Conservation (phyloP, 371 early-diverging fungal species). For the Mucor mucedo region DNA sequence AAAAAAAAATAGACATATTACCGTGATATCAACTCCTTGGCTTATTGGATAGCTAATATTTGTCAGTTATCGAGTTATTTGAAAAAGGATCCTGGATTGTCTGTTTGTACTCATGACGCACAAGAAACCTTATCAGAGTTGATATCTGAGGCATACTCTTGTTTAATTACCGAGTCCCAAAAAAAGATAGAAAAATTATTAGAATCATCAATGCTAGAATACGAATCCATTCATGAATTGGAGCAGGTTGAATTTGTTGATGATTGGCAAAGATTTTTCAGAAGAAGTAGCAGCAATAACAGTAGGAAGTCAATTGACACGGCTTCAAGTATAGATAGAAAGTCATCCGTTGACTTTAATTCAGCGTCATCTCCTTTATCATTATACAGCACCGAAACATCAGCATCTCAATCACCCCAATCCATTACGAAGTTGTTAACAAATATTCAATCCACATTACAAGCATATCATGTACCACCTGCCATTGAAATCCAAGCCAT, state of each 20-base stretch:
- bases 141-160: slow-evolving; percentile 67
- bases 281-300: slow-evolving; percentile 27
- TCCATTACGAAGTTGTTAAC: slow-evolving; percentile 61
- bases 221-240: slow-evolving; percentile 70
- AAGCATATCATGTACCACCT: slow-evolving; percentile 65
- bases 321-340: not conserved
- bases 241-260: slow-evolving; percentile 67
- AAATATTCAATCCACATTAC: slow-evolving; percentile 53
- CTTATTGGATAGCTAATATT: slow-evolving; percentile 85
- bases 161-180: slow-evolving; percentile 64
- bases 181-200: slow-evolving; percentile 63
- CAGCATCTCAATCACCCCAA: slow-evolving; percentile 47
- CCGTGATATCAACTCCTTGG: slow-evolving; percentile 39
- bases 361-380: not conserved
- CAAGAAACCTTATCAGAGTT: slow-evolving; percentile 72
- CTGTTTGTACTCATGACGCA: slow-evolving; percentile 55
- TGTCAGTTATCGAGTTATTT: slow-evolving; percentile 78
- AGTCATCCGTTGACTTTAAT: slow-evolving; percentile 8
- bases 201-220: slow-evolving; percentile 72
- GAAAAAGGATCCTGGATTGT: slow-evolving; percentile 78
- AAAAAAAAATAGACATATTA: slow-evolving; percentile 25
- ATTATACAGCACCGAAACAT: slow-evolving; percentile 1
- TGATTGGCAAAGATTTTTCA: slow-evolving; percentile 58
- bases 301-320: slow-evolving; percentile 10
- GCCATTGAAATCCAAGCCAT: slow-evolving; percentile 51